A percentile compares a stretch with the other conserved stretches of the same genome.
Evolutionary conservation across 495 filamentous ascomycete genomes (phyloP).

Genomic region (Clavariopsis aquatica): DNA sequence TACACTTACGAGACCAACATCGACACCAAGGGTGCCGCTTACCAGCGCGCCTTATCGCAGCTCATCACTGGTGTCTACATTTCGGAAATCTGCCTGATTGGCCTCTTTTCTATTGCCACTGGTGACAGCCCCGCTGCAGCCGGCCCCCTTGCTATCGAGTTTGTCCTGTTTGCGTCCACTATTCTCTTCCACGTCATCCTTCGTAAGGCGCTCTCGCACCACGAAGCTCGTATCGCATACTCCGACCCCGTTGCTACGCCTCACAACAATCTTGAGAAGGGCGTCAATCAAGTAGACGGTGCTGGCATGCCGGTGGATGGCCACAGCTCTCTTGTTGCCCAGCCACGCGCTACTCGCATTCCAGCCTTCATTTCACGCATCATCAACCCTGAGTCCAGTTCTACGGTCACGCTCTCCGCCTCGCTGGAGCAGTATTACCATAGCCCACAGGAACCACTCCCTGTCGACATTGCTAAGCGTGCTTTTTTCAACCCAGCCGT

Average conservation of each 20-base stretch:
- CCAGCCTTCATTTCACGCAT: slow-evolving; percentile 24
- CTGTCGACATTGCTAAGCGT: slow-evolving; percentile 52
- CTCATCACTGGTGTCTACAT: slow-evolving; percentile 87
- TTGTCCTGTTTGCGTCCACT: slow-evolving; percentile 77
- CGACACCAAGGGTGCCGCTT: slow-evolving; percentile 89
- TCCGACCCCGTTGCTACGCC: slow-evolving; percentile 47
- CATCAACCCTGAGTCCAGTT: slow-evolving; percentile 29
- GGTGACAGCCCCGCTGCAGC: slow-evolving; percentile 51
- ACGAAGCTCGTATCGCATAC: slow-evolving; percentile 28
- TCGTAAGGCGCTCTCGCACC: slow-evolving; percentile 72
- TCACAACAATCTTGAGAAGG: slow-evolving; percentile 76
- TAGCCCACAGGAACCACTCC: slow-evolving; percentile 52
- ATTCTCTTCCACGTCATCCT: slow-evolving; percentile 81
- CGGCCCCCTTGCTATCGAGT: slow-evolving; percentile 82
- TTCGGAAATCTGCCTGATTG: slow-evolving; percentile 81
- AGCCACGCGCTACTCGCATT: slow-evolving; percentile 20
- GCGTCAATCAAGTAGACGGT: slow-evolving; percentile 58
- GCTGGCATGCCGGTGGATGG: slow-evolving; percentile 21
- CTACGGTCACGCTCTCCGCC: slow-evolving; percentile 62
- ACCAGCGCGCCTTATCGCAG: slow-evolving; percentile 88
- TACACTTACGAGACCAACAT: slow-evolving; percentile 83
- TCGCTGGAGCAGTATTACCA: slow-evolving; percentile 62
- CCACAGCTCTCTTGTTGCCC: not conserved
- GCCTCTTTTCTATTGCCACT: slow-evolving; percentile 74
- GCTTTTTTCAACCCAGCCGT: slow-evolving; percentile 72